Conservation (phyloP, 345 rosid species). For the Populus euphratica region DNA sequence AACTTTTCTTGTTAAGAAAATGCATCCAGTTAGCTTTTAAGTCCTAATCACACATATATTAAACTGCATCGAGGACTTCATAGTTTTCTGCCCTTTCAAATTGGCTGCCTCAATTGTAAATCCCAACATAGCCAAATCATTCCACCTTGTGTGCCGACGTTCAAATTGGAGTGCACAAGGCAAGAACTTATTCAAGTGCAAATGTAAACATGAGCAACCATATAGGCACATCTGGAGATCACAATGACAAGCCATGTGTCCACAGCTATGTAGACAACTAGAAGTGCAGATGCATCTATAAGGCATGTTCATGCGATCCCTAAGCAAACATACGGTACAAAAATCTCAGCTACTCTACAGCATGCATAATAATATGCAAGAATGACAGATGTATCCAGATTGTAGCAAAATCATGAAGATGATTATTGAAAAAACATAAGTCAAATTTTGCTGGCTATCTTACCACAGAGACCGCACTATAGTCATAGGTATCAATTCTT, state of each 20-base stretch:
- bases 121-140: not conserved
- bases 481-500: slow-evolving; percentile 65
- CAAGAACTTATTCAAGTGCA: not conserved
- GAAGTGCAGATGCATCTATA: not conserved
- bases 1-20: not conserved
- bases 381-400: not conserved
- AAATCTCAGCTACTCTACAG: not conserved
- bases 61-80: not conserved
- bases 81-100: not conserved
- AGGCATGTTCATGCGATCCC: not conserved
- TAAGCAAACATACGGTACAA: not conserved
- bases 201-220: not conserved
- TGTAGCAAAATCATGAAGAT: not conserved
- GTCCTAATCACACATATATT: not conserved
- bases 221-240: not conserved
- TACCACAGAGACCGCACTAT: slow-evolving; percentile 53
- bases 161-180: not conserved
- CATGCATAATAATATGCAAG: not conserved
- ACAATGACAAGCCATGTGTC: not conserved
- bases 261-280: not conserved
- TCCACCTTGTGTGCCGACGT: not conserved
- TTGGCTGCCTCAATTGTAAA: not conserved
- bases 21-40: not conserved
- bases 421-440: not conserved
- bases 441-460: slow-evolving; percentile 12